Base-by-base conservation (phyloP, 768 basidiomycete genomes). In the Aureoboletus auriporus region DNA sequence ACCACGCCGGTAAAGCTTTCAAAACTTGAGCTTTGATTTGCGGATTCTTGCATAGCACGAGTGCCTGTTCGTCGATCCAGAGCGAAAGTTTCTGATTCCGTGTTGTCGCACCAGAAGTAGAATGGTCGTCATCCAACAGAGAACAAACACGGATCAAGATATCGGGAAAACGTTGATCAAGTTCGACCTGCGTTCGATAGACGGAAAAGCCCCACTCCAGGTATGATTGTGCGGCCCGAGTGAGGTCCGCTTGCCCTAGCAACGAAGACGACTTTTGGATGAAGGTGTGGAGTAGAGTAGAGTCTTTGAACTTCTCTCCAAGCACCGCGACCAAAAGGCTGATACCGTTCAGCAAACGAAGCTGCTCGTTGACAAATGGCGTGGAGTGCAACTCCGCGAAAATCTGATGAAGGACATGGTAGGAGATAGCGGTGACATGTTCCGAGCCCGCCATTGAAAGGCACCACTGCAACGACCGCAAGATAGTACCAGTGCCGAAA, bases 291-390 rank as follows among this genome's bases (percentile, higher is more conserved):
- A 94, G 74, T 8, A 94, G 69, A 2, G 77, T 77, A 0, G 70
- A 56, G 42, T 87, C 76, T 14, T 70, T 64, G 60, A 90, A 83
- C 39, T 78, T 74, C 26, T 73, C 62, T 39, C 72, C 64, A 49
- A 80, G 77, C 35, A 78, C 74, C 4, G 92, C 75, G 39, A 92
- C 74, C 76, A 89, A 84, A 27, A 97, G 66, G 26, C 80, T 80
- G 39, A 95, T 68, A 2, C 81, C 78, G 47, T 90, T 84, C 35
- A 93, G 60, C 27, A 84, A 69, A 11, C 94, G 82, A 35, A 82
- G 66, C 61, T 94, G 89, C 62, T 95, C 91, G 62, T 90, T 89
- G 52, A 95, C 77, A 34, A 96, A 74, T 16, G 84, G 84, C 0
- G 82, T 80, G 9, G 68, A 64, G 49, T 88, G 78, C 8, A 92